Base-by-base conservation (phyloP, 306 rosid genomes). In the Echinosophora koreensis region DNA sequence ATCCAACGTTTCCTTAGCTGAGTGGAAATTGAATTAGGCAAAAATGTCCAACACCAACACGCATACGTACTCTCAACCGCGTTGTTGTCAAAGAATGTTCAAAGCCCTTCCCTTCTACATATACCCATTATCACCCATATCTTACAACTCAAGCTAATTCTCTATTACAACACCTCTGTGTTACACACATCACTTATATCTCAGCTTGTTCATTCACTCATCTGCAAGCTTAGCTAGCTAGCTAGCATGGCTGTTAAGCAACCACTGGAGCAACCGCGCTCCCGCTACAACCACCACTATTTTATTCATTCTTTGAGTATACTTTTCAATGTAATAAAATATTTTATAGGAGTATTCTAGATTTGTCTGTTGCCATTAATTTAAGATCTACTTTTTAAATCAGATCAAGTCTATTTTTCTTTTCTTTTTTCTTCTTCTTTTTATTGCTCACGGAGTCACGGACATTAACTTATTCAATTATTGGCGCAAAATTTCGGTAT, bases 211-310 rank as follows among this genome's bases (percentile, higher is more conserved):
- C 71, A 78, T 12, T n/a, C 39, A 39, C 30, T 57, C 11, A 55
- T 77, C 67, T 34, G 38, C 37, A 60, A n/a, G 2, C 13, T 5
- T 14, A 51, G 32, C 32, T 2, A 51, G 32, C 32, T 2, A 30
- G 34, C n/a, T 16, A 5, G 5, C 58, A 55, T 81, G 77, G 70
- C 65, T 32, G 81, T n/a, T 54, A 62, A 64, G 60, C 85, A 81
- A 61, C 81, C 72, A 1, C 22, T 71, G 0, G 51, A 47, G 49
- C 85, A 2, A 56, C 69, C 67, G 16, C 62, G 15, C 38, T 17
- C 50, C 22, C 22, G 22, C 51, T 51, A 62, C 39, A 28, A 17
- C 17, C 37, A 15, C 3, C 12, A 3, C 35, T 51, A 52, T 51
- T 62, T 75, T 28, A 60, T 75, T 42, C 66, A 67, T 81, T 73